Conservation (phyloP, 768 basidiomycete genomes). For the Hygrocybe coccinea region DNA sequence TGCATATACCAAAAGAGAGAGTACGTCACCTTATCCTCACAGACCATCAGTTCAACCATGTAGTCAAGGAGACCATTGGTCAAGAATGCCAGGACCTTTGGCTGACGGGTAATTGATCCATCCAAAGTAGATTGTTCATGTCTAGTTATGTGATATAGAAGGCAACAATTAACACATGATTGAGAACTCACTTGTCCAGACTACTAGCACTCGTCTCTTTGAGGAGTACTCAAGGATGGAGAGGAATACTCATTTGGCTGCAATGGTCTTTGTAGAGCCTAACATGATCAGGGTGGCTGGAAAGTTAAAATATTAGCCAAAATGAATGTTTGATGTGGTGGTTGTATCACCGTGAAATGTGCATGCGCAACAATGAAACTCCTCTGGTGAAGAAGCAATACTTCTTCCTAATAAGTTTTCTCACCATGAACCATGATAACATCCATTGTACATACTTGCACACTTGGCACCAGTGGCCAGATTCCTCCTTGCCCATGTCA, state of each 20-base stretch:
- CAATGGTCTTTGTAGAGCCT: conserved; percentile 12
- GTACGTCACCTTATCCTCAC: conserved; percentile 17
- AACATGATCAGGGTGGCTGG: conserved; percentile 6
- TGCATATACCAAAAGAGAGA: neutral
- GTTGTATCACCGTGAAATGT: too few species aligned
- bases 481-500: conserved; percentile 9
- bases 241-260: conserved; percentile 7
- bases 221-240: conserved; percentile 4
- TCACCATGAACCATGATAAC: too few species aligned
- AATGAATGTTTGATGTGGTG: too few species aligned
- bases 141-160: too few species aligned
- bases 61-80: conserved; percentile 19
- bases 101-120: conserved; percentile 9
- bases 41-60: conserved; percentile 19
- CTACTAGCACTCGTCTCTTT: neutral
- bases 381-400: too few species aligned
- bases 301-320: too few species aligned
- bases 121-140: conserved; percentile 11
- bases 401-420: too few species aligned
- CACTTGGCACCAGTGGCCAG: conserved; percentile 15
- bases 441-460: conserved; percentile 14
- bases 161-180: too few species aligned
- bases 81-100: conserved; percentile 12
- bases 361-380: too few species aligned
- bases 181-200: too few species aligned